Evolutionary conservation across 2,329 filamentous ascomycete species (phyloP), one percentile per base, ranked within the genome.

Genomic region (Amauroascus niger): DNA sequence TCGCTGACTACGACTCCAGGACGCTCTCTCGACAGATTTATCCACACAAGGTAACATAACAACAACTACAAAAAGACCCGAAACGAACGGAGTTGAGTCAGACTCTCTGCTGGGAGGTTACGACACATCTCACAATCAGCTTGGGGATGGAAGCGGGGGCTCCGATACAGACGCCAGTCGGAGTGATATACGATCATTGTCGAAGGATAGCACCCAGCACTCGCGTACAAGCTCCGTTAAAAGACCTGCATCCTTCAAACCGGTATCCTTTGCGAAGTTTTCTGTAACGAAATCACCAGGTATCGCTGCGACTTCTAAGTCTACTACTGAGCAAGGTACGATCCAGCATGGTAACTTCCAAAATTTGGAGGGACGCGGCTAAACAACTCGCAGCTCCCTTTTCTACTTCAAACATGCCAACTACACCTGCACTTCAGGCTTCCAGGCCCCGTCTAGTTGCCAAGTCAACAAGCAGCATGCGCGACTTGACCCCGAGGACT

Each of bases 201-300:
- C 55, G 61, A 63, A 57, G 58, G 65, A 70, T 63, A 71, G 62
- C 64, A 76, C 66, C 60, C 72, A 67, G 67, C 65, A 68, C 49
- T 64, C 65, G 47, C 69, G 79, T 41, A 75, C 76, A 20, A 67
- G 69, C 43, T 73, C 80, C 13, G 71, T 78, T 41, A 84, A 84
- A 71, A 81, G 82, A 64, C 78, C 80, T 26, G 68, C 77, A 5
- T 74, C 77, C 2, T 83, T 84, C 69, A 84, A 83, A 66, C 80
- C 81, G 26, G 79, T 84, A 33, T 83, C 80, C 13, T 81, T 83
- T 54, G 81, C 81, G 35, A 84, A 83, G 67, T 82, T 79, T 64
- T 81, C 82, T 56, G 72, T 84, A 53, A 78, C 80, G 46, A 84
- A 84, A 65, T 76, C 80, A 22, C 75, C 79, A 7, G 71, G 71